phyloP scores from a whole-genome alignment of 1,284 basidiomycete genomes.

The Ceratorhiza oryzae-sativae region DNA sequence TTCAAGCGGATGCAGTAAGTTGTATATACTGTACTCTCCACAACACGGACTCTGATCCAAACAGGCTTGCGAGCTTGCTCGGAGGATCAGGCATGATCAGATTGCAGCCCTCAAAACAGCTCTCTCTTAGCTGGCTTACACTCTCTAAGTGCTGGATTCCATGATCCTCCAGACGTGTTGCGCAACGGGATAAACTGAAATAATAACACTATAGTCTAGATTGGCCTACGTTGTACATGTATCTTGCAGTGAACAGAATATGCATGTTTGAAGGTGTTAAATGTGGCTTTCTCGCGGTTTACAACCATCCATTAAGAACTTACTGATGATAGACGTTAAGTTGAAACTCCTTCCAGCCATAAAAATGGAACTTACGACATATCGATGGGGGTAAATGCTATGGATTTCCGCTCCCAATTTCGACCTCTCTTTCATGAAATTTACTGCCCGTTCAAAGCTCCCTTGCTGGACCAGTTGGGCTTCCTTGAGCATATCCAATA shows the following conservation, averaged over 20 bases:
- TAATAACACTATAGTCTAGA: too few species aligned
- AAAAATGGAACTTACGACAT: neutral
- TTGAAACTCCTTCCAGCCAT: neutral
- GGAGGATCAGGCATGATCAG: neutral
- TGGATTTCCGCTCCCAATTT: neutral
- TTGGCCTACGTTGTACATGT: too few species aligned
- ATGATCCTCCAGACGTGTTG: too few species aligned
- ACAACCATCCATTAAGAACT: too few species aligned
- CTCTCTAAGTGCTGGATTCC: too few species aligned
- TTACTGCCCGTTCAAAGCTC: neutral
- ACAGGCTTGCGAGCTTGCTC: slow-evolving; percentile 34
- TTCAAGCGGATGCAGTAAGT: slow-evolving; percentile 22
- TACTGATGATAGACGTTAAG: too few species aligned
- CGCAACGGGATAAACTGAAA: too few species aligned
- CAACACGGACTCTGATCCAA: too few species aligned
- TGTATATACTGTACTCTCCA: too few species aligned
- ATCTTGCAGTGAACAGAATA: too few species aligned
- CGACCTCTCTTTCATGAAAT: neutral
- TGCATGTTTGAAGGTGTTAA: too few species aligned
- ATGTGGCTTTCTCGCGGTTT: too few species aligned
- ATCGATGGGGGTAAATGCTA: neutral
- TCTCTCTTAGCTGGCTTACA: neutral
- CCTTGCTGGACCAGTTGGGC: neutral
- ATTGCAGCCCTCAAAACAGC: neutral
- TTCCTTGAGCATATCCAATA: neutral